phyloP scores from a whole-genome alignment of 805 yeast species.

The Hanseniaspora thailandica region DNA sequence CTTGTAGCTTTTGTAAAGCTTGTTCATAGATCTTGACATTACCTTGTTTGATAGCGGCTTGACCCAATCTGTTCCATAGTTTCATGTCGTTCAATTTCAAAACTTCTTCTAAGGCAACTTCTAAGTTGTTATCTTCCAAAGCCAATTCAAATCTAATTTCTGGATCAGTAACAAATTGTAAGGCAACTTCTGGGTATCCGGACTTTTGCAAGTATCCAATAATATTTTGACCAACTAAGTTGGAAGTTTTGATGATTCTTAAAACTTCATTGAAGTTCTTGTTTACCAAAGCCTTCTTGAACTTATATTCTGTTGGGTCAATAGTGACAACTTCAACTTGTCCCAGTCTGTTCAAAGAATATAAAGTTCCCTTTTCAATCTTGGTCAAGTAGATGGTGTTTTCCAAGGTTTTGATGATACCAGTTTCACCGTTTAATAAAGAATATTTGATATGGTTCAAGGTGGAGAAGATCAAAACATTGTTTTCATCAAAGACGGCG shows the following conservation, averaged over 20 bases:
- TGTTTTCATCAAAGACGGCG: constrained; percentile 94
- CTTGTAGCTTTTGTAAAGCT: constrained; percentile 75
- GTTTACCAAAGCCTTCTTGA: constrained; percentile 83
- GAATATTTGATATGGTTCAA: constrained; percentile 92
- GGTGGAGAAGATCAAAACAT: constrained; percentile 85
- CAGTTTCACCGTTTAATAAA: constrained; percentile 84
- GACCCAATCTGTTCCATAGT: constrained; percentile 73
- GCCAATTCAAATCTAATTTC: constrained; percentile 94
- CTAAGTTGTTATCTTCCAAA: constrained; percentile 79
- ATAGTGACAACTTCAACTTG: constrained; percentile 65
- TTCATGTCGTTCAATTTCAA: constrained; percentile 52
- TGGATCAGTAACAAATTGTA: constrained; percentile 92
- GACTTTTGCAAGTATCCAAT: constrained; percentile 87
- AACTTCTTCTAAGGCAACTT: constrained; percentile 83
- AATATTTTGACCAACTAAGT: constrained; percentile 92
- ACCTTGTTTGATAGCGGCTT: constrained; percentile 84
- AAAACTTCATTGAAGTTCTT: constrained; percentile 85
- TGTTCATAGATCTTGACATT: constrained; percentile 74
- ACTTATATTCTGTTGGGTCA: constrained; percentile 94
- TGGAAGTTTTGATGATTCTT: constrained; percentile 75
- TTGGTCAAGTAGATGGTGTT: constrained; percentile 73
- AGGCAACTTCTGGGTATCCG: constrained; percentile 94
- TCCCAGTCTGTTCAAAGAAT: constrained; percentile 75
- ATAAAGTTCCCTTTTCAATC: constrained; percentile 59
- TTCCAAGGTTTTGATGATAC: constrained; percentile 84